These are phyloP conservation scores for Polysphondylium violaceum DNA, from an alignment of 78 protist genomes.

Conservation along the genomic window DNA sequence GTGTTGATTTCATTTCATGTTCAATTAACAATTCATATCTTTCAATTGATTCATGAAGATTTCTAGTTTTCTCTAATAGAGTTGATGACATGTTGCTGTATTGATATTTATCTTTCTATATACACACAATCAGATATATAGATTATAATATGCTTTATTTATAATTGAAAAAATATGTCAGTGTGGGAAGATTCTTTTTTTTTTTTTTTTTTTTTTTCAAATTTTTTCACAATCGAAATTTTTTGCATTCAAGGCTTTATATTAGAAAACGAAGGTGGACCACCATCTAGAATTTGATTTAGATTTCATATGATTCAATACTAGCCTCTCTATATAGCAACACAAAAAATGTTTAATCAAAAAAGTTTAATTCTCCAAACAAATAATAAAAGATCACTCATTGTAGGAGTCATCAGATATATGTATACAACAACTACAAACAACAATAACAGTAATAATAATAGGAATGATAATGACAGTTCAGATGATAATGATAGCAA, in stretches of 20 bases:
- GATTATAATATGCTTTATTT: too few relatives aligned
- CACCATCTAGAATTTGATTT: too few relatives aligned
- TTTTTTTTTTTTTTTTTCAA: too few relatives aligned
- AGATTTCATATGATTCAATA: too few relatives aligned
- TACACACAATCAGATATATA: background rate
- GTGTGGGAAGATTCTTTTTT: background rate
- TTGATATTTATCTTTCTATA: background rate
- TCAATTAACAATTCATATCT: conserved; percentile 67
- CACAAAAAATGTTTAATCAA: background rate
- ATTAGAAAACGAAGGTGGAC: background rate
- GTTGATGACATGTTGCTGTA: conserved; percentile 60
- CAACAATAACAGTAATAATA: background rate
- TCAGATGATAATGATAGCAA: background rate
- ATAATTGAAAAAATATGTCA: background rate
- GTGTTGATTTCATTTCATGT: conserved; percentile 41
- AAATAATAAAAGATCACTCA: background rate
- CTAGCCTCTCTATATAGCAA: background rate
- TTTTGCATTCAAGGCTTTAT: background rate
- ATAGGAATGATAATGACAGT: background rate
- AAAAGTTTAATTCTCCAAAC: background rate
- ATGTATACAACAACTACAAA: background rate
- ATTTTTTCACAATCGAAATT: too few relatives aligned
- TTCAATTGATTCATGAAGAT: conserved; percentile 65
- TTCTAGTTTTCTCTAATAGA: conserved; percentile 72
- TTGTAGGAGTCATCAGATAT: background rate